A percentile compares a stretch with the other conserved stretches of the same genome.
phyloP scores from a whole-genome alignment of 192 early-diverging fungal species.

The Rhizoclosmatium globosum region DNA sequence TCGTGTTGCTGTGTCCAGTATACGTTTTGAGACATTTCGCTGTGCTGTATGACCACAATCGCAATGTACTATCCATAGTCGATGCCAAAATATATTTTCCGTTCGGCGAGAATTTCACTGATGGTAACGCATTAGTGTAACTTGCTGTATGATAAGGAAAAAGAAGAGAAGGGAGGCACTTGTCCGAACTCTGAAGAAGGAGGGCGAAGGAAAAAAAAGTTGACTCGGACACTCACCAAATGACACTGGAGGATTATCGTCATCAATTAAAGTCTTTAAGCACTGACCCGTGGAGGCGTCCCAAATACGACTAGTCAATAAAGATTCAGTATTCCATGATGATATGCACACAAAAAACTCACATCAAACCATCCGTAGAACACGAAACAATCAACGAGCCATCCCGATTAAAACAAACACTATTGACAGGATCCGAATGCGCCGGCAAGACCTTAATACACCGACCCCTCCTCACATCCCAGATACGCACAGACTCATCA shows the following conservation, averaged over 20 bases:
- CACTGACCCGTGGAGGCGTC: conserved; percentile 98
- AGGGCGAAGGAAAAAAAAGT: not conserved
- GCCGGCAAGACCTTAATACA: conserved; percentile 92
- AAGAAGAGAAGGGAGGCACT: too few species aligned
- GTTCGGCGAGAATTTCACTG: conserved; percentile 99
- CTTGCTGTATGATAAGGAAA: too few species aligned
- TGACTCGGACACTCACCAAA: conserved; percentile 56
- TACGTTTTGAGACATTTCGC: conserved; percentile 98
- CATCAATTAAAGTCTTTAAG: conserved; percentile 95
- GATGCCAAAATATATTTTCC: conserved; percentile 97
- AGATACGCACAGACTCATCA: conserved; percentile 96
- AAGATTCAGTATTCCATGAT: conserved; percentile 72
- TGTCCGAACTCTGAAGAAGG: not conserved
- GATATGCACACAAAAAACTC: conserved; percentile 38
- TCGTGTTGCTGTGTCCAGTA: conserved; percentile 87
- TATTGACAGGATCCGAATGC: conserved; percentile 95
- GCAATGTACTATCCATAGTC: conserved; percentile 91
- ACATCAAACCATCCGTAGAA: conserved; percentile 96
- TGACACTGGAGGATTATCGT: conserved; percentile 89
- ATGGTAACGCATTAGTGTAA: too few species aligned
- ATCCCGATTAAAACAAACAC: conserved; percentile 96
- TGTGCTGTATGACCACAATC: conserved; percentile 93
- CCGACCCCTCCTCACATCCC: conserved; percentile 92
- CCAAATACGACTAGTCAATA: conserved; percentile 88
- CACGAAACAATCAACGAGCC: conserved; percentile 96